Evolutionary conservation across 2,329 filamentous ascomycete species (phyloP).

Genomic region (Hypoxylon sp.): DNA sequence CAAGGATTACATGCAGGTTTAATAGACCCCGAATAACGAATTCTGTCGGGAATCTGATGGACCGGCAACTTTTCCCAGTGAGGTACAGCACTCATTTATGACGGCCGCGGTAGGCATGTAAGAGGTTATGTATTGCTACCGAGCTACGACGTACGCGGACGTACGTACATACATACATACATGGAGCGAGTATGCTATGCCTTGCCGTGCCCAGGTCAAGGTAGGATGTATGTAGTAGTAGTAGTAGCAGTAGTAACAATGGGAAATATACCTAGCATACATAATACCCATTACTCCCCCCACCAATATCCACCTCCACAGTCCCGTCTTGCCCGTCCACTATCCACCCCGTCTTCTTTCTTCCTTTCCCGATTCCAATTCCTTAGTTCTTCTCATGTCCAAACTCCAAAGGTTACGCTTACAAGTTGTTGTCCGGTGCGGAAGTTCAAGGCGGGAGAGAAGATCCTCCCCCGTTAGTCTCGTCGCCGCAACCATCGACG

Average conservation of each 20-base stretch:
- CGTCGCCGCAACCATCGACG: conserved; percentile 35
- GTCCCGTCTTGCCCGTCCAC: conserved; percentile 32
- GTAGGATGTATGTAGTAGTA: background rate
- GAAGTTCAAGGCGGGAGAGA: conserved; percentile 35
- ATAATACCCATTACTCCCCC: conserved; percentile 33
- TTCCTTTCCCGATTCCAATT: conserved; percentile 25
- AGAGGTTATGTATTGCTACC: no score
- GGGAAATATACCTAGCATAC: no score
- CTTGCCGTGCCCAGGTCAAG: no score
- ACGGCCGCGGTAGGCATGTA: conserved; percentile 13
- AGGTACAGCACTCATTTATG: conserved; percentile 36
- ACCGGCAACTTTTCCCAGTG: conserved; percentile 35
- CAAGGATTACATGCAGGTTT: conserved; percentile 35
- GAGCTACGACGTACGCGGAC: background rate
- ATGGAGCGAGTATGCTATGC: no score
- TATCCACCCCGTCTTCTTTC: conserved; percentile 30
- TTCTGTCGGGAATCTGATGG: conserved; percentile 37
- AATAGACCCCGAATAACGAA: conserved; percentile 34
- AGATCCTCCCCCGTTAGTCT: conserved; percentile 22
- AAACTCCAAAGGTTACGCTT: conserved; percentile 27
- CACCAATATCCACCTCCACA: conserved; percentile 39
- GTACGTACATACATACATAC: no score
- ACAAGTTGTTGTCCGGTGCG: conserved; percentile 38
- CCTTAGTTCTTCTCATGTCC: conserved; percentile 39
- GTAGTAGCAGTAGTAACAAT: conserved; percentile 16